A percentile compares a stretch with the other conserved stretches of the same genome.
Evolutionary conservation across 345 rosid genomes (phyloP).

Genomic region (Toxicodendron radicans): DNA sequence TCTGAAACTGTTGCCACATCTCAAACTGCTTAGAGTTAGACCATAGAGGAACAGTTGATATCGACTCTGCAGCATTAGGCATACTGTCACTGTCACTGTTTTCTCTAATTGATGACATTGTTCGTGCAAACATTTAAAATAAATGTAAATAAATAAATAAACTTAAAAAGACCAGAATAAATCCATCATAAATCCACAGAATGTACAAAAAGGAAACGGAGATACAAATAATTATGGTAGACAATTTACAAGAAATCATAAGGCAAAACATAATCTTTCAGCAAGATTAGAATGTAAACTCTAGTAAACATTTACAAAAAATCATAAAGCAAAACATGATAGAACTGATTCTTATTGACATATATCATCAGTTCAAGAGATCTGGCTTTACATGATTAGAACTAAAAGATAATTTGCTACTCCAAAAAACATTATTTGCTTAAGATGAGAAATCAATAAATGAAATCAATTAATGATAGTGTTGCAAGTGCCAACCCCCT

Average conservation of each 20-base stretch:
- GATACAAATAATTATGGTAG: background rate
- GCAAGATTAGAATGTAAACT: background rate
- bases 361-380: background rate
- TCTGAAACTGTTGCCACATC: too few species aligned
- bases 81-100: too few species aligned
- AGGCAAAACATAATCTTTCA: background rate
- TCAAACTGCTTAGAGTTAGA: too few species aligned
- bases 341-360: background rate
- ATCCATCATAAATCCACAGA: conserved; percentile 1
- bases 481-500: background rate
- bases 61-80: too few species aligned
- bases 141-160: too few species aligned
- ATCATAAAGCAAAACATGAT: background rate
- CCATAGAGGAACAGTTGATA: too few species aligned
- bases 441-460: conserved; percentile 7
- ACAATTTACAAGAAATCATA: too few species aligned
- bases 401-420: background rate
- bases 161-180: too few species aligned
- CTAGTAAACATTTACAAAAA: background rate
- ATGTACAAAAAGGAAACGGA: background rate
- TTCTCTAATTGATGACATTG: too few species aligned
- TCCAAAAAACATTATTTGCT: background rate
- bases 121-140: too few species aligned
- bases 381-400: background rate
- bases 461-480: background rate